These are phyloP conservation scores for Plasmopara muralis DNA, from an alignment of 352 stramenopile species.

Conservation along the genomic window DNA sequence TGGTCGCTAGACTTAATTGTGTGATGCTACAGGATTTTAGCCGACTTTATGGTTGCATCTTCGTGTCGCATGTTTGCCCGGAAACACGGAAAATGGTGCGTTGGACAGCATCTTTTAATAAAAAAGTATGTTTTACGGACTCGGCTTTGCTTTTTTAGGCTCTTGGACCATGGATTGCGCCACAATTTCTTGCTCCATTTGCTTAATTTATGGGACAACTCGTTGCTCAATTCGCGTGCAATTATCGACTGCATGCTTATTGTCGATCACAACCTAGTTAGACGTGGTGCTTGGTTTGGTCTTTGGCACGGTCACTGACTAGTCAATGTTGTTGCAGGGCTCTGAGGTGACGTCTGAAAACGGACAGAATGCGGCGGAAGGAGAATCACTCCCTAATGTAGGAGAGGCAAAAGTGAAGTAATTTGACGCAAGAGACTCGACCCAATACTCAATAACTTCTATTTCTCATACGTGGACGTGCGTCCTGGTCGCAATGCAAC, in stretches of 20 bases:
- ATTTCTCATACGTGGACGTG: not conserved
- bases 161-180: conserved; percentile 66
- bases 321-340: conserved; percentile 5
- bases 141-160: conserved; percentile 22
- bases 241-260: conserved; percentile 88
- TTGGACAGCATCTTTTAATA: not conserved
- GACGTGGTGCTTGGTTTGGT: not conserved
- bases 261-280: conserved; percentile 59
- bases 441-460: not conserved
- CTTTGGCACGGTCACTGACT: not conserved
- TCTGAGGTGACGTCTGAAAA: conserved; percentile 7
- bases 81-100: conserved; percentile 69
- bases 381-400: not conserved
- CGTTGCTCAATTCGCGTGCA: conserved; percentile 70
- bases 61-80: conserved; percentile 84
- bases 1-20: conserved; percentile 3
- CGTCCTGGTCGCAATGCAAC: no score
- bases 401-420: no score
- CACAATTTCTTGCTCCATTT: conserved; percentile 86
- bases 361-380: conserved; percentile 10
- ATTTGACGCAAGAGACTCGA: not conserved
- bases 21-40: conserved; percentile 47
- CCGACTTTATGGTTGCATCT: conserved; percentile 82
- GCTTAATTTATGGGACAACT: conserved; percentile 89
- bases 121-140: not conserved